phyloP scores from a whole-genome alignment of 2,329 filamentous ascomycete species.

The Aspergillus sp. region DNA sequence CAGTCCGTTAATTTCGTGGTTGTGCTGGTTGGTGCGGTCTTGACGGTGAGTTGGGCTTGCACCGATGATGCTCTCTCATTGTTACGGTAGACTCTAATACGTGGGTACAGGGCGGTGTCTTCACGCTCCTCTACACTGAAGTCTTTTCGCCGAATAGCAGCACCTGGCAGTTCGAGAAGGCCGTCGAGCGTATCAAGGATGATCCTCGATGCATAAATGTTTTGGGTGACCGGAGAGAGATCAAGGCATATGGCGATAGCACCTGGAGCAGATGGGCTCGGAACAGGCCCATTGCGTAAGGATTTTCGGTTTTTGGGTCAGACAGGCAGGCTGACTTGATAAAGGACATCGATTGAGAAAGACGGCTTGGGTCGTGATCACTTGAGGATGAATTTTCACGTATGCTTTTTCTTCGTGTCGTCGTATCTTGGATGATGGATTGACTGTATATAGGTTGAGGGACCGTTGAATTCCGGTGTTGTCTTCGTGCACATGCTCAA shows the following conservation, averaged over 20 bases:
- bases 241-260: slow-evolving; percentile 72
- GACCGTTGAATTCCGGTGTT: slow-evolving; percentile 62
- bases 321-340: slow-evolving; percentile 20
- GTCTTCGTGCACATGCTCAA: slow-evolving; percentile 73
- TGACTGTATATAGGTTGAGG: slow-evolving; percentile 55
- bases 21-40: slow-evolving; percentile 62
- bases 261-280: slow-evolving; percentile 74
- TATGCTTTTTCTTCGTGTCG: slow-evolving; percentile 32
- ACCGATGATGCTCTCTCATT: background rate
- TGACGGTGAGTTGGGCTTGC: slow-evolving; percentile 55
- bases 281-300: slow-evolving; percentile 49
- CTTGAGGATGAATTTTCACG: slow-evolving; percentile 76
- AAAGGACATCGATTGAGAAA: slow-evolving; percentile 57
- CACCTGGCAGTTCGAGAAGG: slow-evolving; percentile 79
- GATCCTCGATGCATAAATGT: slow-evolving; percentile 63
- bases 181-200: slow-evolving; percentile 67
- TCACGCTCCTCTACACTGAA: slow-evolving; percentile 69
- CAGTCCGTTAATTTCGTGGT: slow-evolving; percentile 83
- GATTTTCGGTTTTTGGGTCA: background rate
- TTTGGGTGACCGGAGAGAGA: slow-evolving; percentile 66
- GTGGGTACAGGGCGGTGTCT: slow-evolving; percentile 57
- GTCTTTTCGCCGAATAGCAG: slow-evolving; percentile 80
- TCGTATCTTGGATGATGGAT: slow-evolving; percentile 3
- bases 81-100: too few species aligned
- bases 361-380: slow-evolving; percentile 73